Base-by-base conservation (phyloP, 2,329 filamentous ascomycete species). In the Colletotrichum sp. region DNA sequence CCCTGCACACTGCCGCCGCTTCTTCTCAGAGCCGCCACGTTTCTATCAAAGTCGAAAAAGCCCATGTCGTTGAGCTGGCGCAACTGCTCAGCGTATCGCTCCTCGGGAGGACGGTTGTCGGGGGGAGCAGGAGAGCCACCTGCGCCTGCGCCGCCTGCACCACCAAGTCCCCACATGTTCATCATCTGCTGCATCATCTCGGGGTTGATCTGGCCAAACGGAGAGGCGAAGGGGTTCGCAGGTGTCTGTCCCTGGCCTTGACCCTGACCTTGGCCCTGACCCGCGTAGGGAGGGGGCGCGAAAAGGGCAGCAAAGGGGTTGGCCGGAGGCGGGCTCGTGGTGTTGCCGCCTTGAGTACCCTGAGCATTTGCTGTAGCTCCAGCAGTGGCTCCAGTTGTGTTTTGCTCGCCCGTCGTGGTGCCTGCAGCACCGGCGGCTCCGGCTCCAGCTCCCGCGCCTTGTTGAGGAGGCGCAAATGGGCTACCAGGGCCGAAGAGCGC, bases 61-160 rank as follows among this genome's bases (percentile, higher is more conserved):
- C 97, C 97, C 97, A 99, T 99, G 79, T 99, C 97, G 84, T 99
- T 99, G 77, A 99, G 87, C 86, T 99, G 96, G 76, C 95, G 90
- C 66, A 99, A 88, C 85, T 99, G 96, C 36, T 95, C 93, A 5
- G 95, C 96, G 81, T 98, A 99, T 75, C 95, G 90, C 85, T 99
- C 97, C 88, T 99, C 97, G 0, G 97, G 96, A 6, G 97, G 96
- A 77, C 96, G 91, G 81, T 90, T 98, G 85, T 99, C 97, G 4
- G 90, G 85, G 7, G 95, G 94, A 22, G 91, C 86, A 3, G 90
- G 83, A 24, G 83, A 84, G 4, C 82, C 81, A 55, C 82, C 85
- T 55, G 81, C 81, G 36, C 80, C 80, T n/a, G 48, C 71, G 24
- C 77, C 82, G 75, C 84, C 73, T 84, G 85, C 69, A n/a, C 85